Conservation (phyloP, 192 early-diverging fungal genomes). For the Gryganskiella cystojenkinii region DNA sequence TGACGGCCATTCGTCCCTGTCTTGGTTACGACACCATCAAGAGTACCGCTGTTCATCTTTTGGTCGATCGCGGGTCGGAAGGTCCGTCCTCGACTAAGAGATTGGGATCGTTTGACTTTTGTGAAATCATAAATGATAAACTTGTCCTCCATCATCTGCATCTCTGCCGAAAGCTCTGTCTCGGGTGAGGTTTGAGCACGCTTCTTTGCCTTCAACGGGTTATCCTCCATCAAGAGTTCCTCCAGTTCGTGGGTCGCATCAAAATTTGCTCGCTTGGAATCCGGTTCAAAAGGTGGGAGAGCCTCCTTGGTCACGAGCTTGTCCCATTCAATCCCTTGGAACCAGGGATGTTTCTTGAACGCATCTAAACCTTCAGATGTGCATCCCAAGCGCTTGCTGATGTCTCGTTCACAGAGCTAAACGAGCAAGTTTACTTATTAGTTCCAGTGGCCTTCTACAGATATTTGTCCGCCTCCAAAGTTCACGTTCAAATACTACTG, state of each 20-base stretch:
- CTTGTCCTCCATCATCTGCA: slow-evolving; percentile 84
- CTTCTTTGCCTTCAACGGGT: slow-evolving; percentile 86
- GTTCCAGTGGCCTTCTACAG: not conserved
- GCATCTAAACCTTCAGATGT: slow-evolving; percentile 75
- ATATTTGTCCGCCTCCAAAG: no score
- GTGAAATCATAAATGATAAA: slow-evolving; percentile 81
- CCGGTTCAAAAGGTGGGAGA: slow-evolving; percentile 85
- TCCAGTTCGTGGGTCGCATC: slow-evolving; percentile 97
- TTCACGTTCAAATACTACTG: not conserved
- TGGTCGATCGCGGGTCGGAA: slow-evolving; percentile 29
- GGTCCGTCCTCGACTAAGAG: slow-evolving; percentile 26
- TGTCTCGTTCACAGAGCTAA: slow-evolving; percentile 80
- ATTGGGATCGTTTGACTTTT: slow-evolving; percentile 58
- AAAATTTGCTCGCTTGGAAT: slow-evolving; percentile 90
- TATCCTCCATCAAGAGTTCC: slow-evolving; percentile 96
- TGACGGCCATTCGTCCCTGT: not conserved
- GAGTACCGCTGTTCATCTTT: slow-evolving; percentile 34
- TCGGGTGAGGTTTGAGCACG: slow-evolving; percentile 57
- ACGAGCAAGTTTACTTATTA: not conserved
- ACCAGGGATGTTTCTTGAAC: slow-evolving; percentile 84
- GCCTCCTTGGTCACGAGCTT: slow-evolving; percentile 76
- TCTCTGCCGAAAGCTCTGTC: slow-evolving; percentile 64
- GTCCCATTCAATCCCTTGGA: slow-evolving; percentile 81
- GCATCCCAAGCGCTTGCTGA: slow-evolving; percentile 79
- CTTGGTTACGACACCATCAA: slow-evolving; percentile 31